phyloP scores from a whole-genome alignment of 208 protist genomes.

The Acanthamoeba culbertsoni region DNA sequence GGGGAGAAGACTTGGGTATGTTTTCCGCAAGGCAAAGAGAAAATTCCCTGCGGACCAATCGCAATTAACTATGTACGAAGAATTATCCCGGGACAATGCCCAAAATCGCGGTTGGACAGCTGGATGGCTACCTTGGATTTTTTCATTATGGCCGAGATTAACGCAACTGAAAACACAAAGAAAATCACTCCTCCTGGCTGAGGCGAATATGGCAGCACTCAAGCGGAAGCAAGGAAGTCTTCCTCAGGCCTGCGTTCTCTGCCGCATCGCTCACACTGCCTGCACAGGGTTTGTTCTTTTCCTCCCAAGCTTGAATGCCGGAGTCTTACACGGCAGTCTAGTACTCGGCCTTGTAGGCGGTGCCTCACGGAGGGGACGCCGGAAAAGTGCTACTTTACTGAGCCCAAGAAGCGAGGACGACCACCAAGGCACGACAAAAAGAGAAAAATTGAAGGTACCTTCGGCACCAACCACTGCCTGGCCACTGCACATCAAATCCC shows the following conservation, averaged over 20 bases:
- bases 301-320: not conserved
- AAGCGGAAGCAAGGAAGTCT: not conserved
- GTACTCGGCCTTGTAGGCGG: not conserved
- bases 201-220: not conserved
- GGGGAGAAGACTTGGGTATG: too few species aligned
- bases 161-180: too few species aligned
- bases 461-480: too few species aligned
- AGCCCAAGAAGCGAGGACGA: slow-evolving; percentile 20
- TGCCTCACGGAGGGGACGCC: not conserved
- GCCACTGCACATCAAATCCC: not conserved
- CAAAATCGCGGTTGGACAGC: too few species aligned
- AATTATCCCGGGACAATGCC: too few species aligned
- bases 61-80: too few species aligned
- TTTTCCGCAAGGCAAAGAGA: too few species aligned
- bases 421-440: not conserved
- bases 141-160: too few species aligned
- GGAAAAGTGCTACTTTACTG: not conserved
- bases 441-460: not conserved
- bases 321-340: not conserved
- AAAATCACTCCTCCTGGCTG: too few species aligned
- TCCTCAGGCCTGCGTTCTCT: not conserved
- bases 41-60: too few species aligned
- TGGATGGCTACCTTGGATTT: too few species aligned
- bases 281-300: slow-evolving; percentile 1
- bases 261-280: not conserved